phyloP scores from a whole-genome alignment of 176 grass and related monocot genomes.

The Paspalum vaginatum region DNA sequence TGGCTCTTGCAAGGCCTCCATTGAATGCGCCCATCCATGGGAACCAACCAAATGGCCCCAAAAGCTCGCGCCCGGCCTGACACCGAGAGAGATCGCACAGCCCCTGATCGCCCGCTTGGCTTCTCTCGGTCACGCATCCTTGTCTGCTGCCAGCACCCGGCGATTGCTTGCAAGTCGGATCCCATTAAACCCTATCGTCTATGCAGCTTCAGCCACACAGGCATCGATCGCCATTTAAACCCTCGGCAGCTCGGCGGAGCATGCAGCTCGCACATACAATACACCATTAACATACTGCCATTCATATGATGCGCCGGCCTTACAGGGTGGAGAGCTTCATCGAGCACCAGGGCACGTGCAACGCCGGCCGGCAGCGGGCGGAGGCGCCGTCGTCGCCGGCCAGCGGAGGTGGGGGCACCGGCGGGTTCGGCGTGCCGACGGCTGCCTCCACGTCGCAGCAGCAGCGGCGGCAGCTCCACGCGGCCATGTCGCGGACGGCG shows the following conservation, averaged over 20 bases:
- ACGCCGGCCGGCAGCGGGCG: slow-evolving; percentile 37
- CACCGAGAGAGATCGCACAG: neutral
- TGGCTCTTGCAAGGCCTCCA: slow-evolving; percentile 51
- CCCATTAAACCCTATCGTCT: no score
- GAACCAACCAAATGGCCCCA: slow-evolving; percentile 28
- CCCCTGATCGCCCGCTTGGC: slow-evolving; percentile 50
- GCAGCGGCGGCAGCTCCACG: slow-evolving; percentile 19
- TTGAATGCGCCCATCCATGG: slow-evolving; percentile 25
- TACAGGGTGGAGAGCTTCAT: slow-evolving; percentile 98
- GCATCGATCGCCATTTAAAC: no score
- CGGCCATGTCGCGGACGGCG: slow-evolving; percentile 39
- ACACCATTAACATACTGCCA: no score
- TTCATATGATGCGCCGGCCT: slow-evolving; percentile 31
- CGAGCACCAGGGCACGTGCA: slow-evolving; percentile 90
- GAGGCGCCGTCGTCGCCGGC: slow-evolving; percentile 31
- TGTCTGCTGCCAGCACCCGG: slow-evolving; percentile 46
- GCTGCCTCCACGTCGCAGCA: slow-evolving; percentile 19
- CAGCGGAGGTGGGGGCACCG: neutral
- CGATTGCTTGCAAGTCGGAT: no score
- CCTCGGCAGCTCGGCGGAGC: no score
- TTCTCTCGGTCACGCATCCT: no score
- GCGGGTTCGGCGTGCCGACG: neutral
- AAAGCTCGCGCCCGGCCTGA: slow-evolving; percentile 40
- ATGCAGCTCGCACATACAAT: no score
- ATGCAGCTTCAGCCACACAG: no score